Percentiles rank a stretch among this genome's conserved stretches.
These are phyloP conservation scores for Scedosporium apiospermum DNA, from an alignment of 2,329 filamentous ascomycete genomes.

Conservation along the genomic window DNA sequence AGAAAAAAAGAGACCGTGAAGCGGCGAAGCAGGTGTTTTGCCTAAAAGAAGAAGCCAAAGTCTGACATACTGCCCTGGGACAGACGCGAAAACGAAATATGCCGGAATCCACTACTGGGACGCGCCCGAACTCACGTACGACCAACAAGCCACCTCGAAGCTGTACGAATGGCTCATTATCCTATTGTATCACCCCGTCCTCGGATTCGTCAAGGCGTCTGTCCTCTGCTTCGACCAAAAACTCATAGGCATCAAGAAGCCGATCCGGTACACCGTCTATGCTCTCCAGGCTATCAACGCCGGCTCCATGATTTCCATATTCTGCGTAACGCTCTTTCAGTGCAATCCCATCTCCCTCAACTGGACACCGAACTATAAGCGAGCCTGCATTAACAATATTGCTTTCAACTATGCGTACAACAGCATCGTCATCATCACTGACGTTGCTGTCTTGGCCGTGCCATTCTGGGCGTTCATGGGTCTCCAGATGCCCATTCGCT, in stretches of 20 bases:
- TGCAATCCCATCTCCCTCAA: conserved; percentile 21
- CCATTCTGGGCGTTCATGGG: conserved; percentile 25
- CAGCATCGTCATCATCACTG: conserved; percentile 23
- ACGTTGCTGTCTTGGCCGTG: conserved; percentile 22
- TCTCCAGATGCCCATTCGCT: conserved; percentile 20
- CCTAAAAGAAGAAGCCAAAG: background rate
- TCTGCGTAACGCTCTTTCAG: conserved; percentile 24
- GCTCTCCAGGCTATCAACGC: conserved; percentile 21
- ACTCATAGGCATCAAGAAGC: conserved; percentile 23
- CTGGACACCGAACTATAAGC: conserved; percentile 15
- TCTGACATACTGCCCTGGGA: background rate
- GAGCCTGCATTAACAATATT: conserved; percentile 18
- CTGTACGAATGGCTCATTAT: conserved; percentile 14
- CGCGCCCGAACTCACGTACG: conserved; percentile 8
- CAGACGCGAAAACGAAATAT: conserved; percentile 12
- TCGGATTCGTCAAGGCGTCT: conserved; percentile 27
- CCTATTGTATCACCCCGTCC: conserved; percentile 12
- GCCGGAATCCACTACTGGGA: conserved; percentile 12
- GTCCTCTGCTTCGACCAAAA: conserved; percentile 28
- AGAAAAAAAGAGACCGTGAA: background rate
- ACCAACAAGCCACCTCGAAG: conserved; percentile 10
- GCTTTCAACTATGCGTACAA: conserved; percentile 19
- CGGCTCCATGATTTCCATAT: conserved; percentile 19
- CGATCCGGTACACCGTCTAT: conserved; percentile 19
- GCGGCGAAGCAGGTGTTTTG: background rate